Evolutionary conservation across 2,329 filamentous ascomycete genomes (phyloP).

Genomic region (Truncatella angustata): DNA sequence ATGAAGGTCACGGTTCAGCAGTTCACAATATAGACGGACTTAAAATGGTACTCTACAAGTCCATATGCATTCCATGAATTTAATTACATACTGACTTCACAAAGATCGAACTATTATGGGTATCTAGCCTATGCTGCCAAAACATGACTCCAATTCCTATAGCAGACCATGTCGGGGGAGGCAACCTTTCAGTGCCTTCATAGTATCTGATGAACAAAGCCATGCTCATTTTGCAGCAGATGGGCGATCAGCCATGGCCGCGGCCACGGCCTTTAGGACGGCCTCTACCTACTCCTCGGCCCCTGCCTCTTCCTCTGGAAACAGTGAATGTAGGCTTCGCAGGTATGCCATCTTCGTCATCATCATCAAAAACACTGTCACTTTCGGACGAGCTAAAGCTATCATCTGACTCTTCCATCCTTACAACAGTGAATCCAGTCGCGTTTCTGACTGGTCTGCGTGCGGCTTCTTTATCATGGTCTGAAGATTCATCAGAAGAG

Average conservation of each 20-base stretch:
- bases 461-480: neutral
- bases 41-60: too few relatives aligned
- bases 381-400: slow-evolving; percentile 6
- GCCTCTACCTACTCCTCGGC: slow-evolving; percentile 11
- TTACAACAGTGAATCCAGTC: slow-evolving; percentile 28
- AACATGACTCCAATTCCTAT: neutral
- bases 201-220: too few relatives aligned
- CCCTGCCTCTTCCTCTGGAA: slow-evolving; percentile 21
- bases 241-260: neutral
- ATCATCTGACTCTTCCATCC: slow-evolving; percentile 23
- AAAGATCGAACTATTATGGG: neutral
- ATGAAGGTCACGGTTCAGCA: too few relatives aligned
- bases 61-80: neutral
- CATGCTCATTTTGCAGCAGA: neutral
- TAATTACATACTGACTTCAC: neutral
- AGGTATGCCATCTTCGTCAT: slow-evolving; percentile 13
- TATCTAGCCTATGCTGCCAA: neutral
- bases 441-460: neutral
- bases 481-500: neutral
- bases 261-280: neutral
- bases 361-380: slow-evolving; percentile 15
- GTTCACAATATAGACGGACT: too few relatives aligned
- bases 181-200: neutral
- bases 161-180: neutral
- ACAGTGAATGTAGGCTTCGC: slow-evolving; percentile 3